phyloP scores from a whole-genome alignment of 176 grass and related monocot species.

The Zoysia pacifica region DNA sequence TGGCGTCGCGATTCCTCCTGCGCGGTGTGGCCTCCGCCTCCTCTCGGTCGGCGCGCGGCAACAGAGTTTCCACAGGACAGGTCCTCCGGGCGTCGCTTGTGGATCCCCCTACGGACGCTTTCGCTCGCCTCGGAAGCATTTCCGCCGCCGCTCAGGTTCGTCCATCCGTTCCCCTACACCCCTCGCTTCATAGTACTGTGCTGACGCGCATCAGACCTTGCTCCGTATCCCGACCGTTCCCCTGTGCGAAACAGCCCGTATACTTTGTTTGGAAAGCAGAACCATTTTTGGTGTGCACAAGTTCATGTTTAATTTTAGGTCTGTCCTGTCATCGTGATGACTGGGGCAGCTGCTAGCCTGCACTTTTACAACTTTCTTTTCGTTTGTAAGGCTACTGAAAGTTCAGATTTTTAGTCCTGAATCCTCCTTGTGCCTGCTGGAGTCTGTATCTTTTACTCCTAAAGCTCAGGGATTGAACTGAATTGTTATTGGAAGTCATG shows the following conservation, averaged over 20 bases:
- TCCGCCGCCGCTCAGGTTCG: background rate
- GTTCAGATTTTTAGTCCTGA: background rate
- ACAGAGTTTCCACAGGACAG: background rate
- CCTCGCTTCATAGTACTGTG: background rate
- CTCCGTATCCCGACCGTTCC: background rate
- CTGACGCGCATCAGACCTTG: background rate
- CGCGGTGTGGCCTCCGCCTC: background rate
- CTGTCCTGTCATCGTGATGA: background rate
- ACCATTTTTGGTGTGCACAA: background rate
- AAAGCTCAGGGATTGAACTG: background rate
- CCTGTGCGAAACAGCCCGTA: background rate
- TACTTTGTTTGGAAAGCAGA: background rate
- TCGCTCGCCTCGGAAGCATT: background rate
- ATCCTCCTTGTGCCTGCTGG: background rate
- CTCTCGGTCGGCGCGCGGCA: background rate
- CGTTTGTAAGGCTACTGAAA: background rate
- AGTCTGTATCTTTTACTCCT: background rate
- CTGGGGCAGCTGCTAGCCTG: background rate
- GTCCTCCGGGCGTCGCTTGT: background rate
- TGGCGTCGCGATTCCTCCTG: conserved; percentile 1
- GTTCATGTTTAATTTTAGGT: background rate
- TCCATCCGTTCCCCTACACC: background rate
- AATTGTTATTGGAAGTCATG: background rate
- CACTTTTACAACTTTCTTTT: background rate
- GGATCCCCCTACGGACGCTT: background rate